These are phyloP conservation scores for Cytospora paraplurivora DNA, from an alignment of 2,329 filamentous ascomycete species.

Conservation along the genomic window DNA sequence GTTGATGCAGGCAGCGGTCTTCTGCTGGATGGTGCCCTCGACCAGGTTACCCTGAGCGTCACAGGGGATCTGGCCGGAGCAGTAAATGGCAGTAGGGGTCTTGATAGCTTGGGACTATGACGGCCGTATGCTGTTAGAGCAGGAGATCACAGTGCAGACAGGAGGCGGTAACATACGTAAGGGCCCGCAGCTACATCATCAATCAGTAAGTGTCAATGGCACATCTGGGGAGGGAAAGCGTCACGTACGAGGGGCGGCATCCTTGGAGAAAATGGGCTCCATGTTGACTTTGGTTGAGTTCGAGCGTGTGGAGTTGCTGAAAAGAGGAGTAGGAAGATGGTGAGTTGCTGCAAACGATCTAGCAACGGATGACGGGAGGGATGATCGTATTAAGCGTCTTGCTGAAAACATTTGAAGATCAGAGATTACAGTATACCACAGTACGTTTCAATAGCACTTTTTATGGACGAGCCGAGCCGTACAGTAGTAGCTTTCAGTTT, in stretches of 20 bases:
- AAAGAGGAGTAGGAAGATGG: constrained; percentile 10
- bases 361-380: constrained; percentile 21
- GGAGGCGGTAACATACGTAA: constrained; percentile 52
- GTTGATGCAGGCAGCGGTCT: constrained; percentile 65
- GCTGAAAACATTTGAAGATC: constrained; percentile 23
- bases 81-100: constrained; percentile 66
- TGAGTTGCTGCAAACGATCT: constrained; percentile 26
- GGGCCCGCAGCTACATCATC: constrained; percentile 57
- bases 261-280: constrained; percentile 54
- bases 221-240: background rate
- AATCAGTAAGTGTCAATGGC: constrained; percentile 21
- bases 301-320: constrained; percentile 11
- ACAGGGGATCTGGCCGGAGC: constrained; percentile 71
- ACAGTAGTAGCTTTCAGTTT: constrained; percentile 7
- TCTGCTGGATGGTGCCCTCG: constrained; percentile 63
- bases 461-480: too few species aligned
- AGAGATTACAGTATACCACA: background rate
- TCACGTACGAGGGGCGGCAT: constrained; percentile 59
- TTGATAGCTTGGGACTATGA: constrained; percentile 66
- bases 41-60: constrained; percentile 58
- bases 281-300: constrained; percentile 22
- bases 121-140: constrained; percentile 13
- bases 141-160: background rate
- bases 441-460: constrained; percentile 6
- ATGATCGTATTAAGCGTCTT: constrained; percentile 5